These are phyloP conservation scores for Ceratorhiza oryzae-sativae DNA, from an alignment of 1,284 basidiomycete genomes.

Conservation along the genomic window DNA sequence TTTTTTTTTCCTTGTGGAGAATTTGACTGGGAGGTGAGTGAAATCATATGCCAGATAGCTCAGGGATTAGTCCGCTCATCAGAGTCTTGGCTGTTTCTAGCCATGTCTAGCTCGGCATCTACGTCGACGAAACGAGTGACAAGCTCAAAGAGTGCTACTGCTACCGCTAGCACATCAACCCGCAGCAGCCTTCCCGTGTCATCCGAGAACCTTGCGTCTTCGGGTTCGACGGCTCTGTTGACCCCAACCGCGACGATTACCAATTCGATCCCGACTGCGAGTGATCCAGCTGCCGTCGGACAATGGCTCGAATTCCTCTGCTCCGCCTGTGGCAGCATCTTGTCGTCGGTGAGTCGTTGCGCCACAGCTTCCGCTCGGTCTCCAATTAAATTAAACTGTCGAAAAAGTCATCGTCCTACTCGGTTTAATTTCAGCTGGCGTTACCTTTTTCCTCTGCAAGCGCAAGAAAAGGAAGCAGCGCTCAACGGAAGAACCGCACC, in stretches of 20 bases:
- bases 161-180: not conserved
- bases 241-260: not conserved
- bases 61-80: not conserved
- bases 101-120: not conserved
- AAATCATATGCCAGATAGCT: not conserved
- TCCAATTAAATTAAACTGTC: too few relatives aligned
- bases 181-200: not conserved
- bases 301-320: not conserved
- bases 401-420: constrained; percentile 15
- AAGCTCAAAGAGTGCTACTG: not conserved
- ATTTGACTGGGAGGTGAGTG: not conserved
- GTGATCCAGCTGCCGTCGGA: not conserved
- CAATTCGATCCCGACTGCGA: not conserved
- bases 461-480: constrained; percentile 5
- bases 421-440: not conserved
- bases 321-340: not conserved
- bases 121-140: not conserved
- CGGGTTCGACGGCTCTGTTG: not conserved
- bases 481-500: not conserved
- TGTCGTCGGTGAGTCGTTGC: constrained; percentile 4
- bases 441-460: constrained; percentile 9
- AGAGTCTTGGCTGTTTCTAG: not conserved
- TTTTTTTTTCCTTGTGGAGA: not conserved
- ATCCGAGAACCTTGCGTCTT: not conserved
- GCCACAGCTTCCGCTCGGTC: too few relatives aligned